phyloP scores from a whole-genome alignment of 352 stramenopile genomes.

The Phytophthora boehmeriae region DNA sequence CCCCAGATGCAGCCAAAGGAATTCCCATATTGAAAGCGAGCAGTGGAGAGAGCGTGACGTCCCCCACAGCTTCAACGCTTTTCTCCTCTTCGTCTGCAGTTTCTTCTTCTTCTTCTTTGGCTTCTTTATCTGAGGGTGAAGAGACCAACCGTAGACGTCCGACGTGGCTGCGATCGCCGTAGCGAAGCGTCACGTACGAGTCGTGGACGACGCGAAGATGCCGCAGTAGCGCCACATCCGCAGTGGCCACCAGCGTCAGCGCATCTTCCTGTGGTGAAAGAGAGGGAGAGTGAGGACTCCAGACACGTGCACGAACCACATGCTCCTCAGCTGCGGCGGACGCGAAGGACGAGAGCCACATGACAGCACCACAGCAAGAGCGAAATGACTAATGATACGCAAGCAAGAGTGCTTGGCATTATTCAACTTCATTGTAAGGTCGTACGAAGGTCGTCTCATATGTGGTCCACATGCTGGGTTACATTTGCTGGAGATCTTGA shows the following conservation, averaged over 20 bases:
- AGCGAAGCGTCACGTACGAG: slow-evolving; percentile 52
- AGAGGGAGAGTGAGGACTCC: slow-evolving; percentile 19
- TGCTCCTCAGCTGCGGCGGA: slow-evolving; percentile 7
- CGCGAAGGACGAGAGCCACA: slow-evolving; percentile 71
- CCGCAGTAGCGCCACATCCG: slow-evolving; percentile 46
- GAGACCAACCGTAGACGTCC: slow-evolving; percentile 38
- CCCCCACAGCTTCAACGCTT: slow-evolving; percentile 7
- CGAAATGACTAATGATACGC: slow-evolving; percentile 37
- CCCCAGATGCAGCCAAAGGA: slow-evolving; percentile 39
- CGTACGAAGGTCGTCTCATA: neutral
- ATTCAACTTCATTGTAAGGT: slow-evolving; percentile 9
- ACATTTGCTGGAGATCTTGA: neutral
- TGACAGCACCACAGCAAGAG: slow-evolving; percentile 15
- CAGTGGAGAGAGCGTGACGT: slow-evolving; percentile 66
- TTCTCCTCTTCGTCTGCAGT: slow-evolving; percentile 1
- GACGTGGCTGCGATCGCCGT: slow-evolving; percentile 33
- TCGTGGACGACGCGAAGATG: slow-evolving; percentile 51
- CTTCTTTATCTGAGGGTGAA: slow-evolving; percentile 9
- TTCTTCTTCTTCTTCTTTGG: slow-evolving; percentile 5
- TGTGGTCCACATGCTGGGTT: slow-evolving; percentile 6
- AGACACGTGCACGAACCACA: slow-evolving; percentile 39
- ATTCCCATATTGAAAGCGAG: slow-evolving; percentile 82
- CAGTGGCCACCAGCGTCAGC: slow-evolving; percentile 43
- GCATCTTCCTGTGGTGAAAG: slow-evolving; percentile 15
- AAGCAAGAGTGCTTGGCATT: slow-evolving; percentile 29